Percentiles rank a stretch among this genome's conserved stretches.
phyloP scores from a whole-genome alignment of 306 rosid species.

The Luffa acutangula region DNA sequence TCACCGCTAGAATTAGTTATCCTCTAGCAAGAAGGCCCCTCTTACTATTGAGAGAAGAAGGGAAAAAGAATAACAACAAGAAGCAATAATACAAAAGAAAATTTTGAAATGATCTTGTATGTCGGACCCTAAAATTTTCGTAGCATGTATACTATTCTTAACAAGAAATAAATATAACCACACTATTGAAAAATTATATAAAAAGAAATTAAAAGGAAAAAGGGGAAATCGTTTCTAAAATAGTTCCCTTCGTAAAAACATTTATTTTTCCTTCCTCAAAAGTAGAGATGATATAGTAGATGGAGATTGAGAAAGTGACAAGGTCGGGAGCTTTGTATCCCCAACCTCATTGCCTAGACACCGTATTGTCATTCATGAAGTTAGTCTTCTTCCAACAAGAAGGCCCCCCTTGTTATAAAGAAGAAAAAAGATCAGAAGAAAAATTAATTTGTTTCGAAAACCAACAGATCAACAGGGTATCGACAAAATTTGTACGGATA shows the following conservation, averaged over 20 bases:
- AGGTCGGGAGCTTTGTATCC: not conserved
- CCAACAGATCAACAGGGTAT: not conserved
- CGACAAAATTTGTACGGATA: not conserved
- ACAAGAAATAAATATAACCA: not conserved
- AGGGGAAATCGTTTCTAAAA: not conserved
- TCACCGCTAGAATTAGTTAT: not conserved
- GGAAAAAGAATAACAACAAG: not conserved
- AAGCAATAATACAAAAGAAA: not conserved
- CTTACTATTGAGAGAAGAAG: not conserved
- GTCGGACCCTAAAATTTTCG: not conserved
- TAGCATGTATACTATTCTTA: not conserved
- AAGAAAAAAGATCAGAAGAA: not conserved
- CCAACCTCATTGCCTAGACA: not conserved
- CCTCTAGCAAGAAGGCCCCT: not conserved
- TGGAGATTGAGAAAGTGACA: not conserved
- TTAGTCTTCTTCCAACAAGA: not conserved
- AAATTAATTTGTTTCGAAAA: not conserved
- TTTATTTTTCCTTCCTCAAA: not conserved
- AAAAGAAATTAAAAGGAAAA: not conserved
- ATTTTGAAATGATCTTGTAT: not conserved
- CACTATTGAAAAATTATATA: not conserved
- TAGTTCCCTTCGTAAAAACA: not conserved
- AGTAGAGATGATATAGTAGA: no score
- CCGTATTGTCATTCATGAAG: not conserved
- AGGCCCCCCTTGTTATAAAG: not conserved